Conservation (phyloP, 345 rosid genomes). For the Corchorus capsularis region DNA sequence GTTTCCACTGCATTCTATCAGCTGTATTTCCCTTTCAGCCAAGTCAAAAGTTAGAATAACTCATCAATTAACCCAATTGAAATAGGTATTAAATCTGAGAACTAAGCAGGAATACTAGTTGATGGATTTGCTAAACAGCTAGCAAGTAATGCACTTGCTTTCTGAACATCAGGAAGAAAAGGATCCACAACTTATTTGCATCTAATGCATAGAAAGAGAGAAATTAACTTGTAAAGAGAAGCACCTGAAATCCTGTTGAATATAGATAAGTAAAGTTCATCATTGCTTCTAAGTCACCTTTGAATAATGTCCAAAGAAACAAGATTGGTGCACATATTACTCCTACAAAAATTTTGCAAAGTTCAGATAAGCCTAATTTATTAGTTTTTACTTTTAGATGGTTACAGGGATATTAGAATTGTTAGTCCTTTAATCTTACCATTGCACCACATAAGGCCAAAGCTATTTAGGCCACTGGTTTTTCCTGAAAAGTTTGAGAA, state of each 20-base stretch:
- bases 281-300: slow-evolving; percentile 55
- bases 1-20: not conserved
- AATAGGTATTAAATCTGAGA: not conserved
- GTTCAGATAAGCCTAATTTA: slow-evolving; percentile 8
- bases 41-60: not conserved
- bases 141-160: not conserved
- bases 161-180: slow-evolving; percentile 8
- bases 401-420: not conserved
- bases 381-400: not conserved
- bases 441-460: slow-evolving; percentile 75
- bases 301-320: slow-evolving; percentile 57
- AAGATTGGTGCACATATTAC: slow-evolving; percentile 52
- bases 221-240: slow-evolving; percentile 15
- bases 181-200: not conserved
- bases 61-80: not conserved
- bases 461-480: slow-evolving; percentile 66
- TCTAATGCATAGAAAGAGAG: not conserved
- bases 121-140: slow-evolving; percentile 10
- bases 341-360: slow-evolving; percentile 31
- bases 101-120: not conserved
- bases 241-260: slow-evolving; percentile 63
- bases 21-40: not conserved
- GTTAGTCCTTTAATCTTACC: slow-evolving; percentile 35
- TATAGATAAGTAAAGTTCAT: slow-evolving; percentile 54
- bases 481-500: slow-evolving; percentile 40